Evolutionary conservation across 495 filamentous ascomycete genomes (phyloP), one percentile per base, ranked within the genome.

Genomic region (Penicillium soppii): DNA sequence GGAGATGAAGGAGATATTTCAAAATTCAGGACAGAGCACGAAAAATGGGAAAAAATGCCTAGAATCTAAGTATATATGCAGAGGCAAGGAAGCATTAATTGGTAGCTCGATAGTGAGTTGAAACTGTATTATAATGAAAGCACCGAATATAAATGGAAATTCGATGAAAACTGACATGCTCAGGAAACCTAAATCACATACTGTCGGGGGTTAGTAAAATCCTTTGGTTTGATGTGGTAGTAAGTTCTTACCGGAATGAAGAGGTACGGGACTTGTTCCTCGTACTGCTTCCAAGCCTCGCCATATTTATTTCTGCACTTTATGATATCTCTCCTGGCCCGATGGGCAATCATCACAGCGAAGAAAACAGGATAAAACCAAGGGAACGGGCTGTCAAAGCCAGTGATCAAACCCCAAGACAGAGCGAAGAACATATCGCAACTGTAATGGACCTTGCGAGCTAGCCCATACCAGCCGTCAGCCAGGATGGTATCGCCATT

Each of bases 391-490:
- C 44, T 47, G 82, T 76, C 67, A 62, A 85, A 86, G 2, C 82
- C 82, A 0, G 80, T 83, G 42, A 86, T 75, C 45, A 84, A 46
- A 5, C 77, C 82, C 82, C 82, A 86, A 1, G 68, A 74, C 12
- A 82, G 43, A 21, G 91, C 84, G 60, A 96, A 96, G 66, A 82
- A 90, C 33, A 85, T 73, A 63, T 97, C 92, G 66, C 90, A 94
- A 1, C 86, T 85, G 62, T 96, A 96, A 67, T 97, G 92, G 23
- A 95, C 78, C 70, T 97, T 97, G 56, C 92, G 84, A 6, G 91
- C 92, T 47, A 89, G 75, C 15, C 84, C 85, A 61, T 92, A 97
- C 91, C 92, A 96, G 22, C 92, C 92, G 57, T 91, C 88, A 33
- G 80, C 85, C 12, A 97, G 74, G 48, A 97, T 82, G 27, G 78